A percentile compares a stretch with the other conserved stretches of the same genome.
These are phyloP conservation scores for Taxillus chinensis DNA, from an alignment of 164 flowering plant genomes.

Conservation along the genomic window DNA sequence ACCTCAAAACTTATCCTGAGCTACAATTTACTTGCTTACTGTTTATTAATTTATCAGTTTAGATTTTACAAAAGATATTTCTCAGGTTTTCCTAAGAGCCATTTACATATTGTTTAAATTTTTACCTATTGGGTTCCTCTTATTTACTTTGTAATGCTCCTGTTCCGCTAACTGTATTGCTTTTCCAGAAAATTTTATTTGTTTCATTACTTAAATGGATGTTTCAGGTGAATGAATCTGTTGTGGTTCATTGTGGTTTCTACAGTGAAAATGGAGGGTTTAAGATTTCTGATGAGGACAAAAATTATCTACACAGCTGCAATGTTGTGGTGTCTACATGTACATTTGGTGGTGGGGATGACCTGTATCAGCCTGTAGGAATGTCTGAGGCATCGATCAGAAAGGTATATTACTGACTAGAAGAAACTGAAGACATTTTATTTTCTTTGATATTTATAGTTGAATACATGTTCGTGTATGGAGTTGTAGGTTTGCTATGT, in stretches of 20 bases:
- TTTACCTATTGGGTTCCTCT: no score
- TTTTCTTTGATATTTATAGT: background rate
- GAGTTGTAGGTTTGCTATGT: constrained; percentile 81
- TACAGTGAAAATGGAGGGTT: constrained; percentile 83
- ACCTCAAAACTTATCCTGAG: constrained; percentile 1
- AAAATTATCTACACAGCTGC: constrained; percentile 56
- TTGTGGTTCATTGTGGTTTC: constrained; percentile 82
- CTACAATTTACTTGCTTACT: background rate
- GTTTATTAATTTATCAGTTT: constrained; percentile 1
- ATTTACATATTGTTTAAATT: no score
- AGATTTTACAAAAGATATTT: background rate
- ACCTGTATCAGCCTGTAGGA: constrained; percentile 93
- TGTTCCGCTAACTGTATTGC: background rate
- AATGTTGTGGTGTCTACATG: constrained; percentile 86
- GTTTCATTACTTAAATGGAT: constrained; percentile 9
- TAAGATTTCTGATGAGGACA: constrained; percentile 69
- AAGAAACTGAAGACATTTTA: background rate
- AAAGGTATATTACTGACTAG: constrained; percentile 34
- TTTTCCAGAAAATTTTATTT: constrained; percentile 8
- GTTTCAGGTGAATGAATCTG: constrained; percentile 61
- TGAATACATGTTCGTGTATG: background rate
- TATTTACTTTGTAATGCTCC: background rate
- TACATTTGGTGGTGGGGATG: constrained; percentile 99
- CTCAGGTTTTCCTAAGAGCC: no score
- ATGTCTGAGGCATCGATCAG: constrained; percentile 67